A percentile compares a stretch with the other conserved stretches of the same genome.
Evolutionary conservation across 2,329 filamentous ascomycete species (phyloP).

Genomic region (Gliomastix tumulicola): DNA sequence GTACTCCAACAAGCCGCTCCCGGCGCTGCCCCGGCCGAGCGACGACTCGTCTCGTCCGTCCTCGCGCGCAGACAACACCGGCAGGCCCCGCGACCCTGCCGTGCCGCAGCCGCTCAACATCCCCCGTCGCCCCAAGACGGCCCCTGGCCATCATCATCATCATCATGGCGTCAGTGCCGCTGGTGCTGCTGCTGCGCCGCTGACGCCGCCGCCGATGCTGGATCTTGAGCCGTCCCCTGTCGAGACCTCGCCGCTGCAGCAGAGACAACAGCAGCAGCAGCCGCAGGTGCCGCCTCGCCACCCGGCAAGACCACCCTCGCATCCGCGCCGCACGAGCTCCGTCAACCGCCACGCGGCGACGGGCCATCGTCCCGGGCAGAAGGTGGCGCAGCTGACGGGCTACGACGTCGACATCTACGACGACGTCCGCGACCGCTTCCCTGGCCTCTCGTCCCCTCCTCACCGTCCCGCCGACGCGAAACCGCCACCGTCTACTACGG

Average conservation of each 20-base stretch:
- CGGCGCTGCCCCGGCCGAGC: slow-evolving; percentile 11
- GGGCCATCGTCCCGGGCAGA: slow-evolving; percentile 21
- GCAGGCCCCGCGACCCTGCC: neutral
- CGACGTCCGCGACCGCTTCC: slow-evolving; percentile 4
- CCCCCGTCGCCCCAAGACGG: too few species aligned
- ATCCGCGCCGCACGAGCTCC: neutral
- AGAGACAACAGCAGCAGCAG: neutral
- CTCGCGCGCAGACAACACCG: neutral
- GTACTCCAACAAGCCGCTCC: slow-evolving; percentile 12
- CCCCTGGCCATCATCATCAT: too few species aligned
- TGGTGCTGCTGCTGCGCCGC: too few species aligned
- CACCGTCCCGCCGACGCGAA: too few species aligned
- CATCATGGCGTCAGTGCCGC: too few species aligned
- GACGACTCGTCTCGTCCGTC: too few species aligned
- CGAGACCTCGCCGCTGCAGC: too few species aligned
- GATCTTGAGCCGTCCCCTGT: too few species aligned
- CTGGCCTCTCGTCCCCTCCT: neutral
- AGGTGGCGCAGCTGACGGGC: slow-evolving; percentile 34
- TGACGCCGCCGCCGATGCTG: too few species aligned
- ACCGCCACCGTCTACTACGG: too few species aligned
- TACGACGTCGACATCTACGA: slow-evolving; percentile 23
- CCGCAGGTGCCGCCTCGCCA: neutral
- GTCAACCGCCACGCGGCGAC: neutral
- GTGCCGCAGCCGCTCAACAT: neutral
- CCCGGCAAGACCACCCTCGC: neutral